Conservation (phyloP, 1,139 yeast genomes). For the Hansenula sp. region DNA sequence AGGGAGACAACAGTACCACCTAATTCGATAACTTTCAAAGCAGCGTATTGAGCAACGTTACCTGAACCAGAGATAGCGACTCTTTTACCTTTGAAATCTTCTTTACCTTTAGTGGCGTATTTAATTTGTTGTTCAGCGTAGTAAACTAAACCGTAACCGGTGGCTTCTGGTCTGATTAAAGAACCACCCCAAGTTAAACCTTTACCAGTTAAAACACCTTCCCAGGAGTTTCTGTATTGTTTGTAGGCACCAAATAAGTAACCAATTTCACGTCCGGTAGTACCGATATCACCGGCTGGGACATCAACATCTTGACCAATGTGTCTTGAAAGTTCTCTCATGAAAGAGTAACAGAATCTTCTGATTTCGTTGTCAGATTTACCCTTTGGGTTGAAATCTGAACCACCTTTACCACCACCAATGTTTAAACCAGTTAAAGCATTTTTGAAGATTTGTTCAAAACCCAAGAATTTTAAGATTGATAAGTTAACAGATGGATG, state of each 20-base stretch:
- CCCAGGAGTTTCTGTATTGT: conserved; percentile 86
- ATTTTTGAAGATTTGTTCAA: conserved; percentile 97
- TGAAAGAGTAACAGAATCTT: conserved; percentile 93
- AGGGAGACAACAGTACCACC: conserved; percentile 94
- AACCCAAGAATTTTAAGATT: conserved; percentile 92
- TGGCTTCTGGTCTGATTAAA: conserved; percentile 97
- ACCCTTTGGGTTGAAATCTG: conserved; percentile 97
- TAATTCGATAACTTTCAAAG: conserved; percentile 92
- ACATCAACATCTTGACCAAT: conserved; percentile 97
- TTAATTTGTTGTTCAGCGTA: conserved; percentile 97
- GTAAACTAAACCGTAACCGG: conserved; percentile 97
- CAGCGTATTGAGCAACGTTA: conserved; percentile 99
- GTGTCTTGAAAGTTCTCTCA: conserved; percentile 93
- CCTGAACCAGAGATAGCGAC: conserved; percentile 98
- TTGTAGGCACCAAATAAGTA: conserved; percentile 97
- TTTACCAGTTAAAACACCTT: conserved; percentile 97
- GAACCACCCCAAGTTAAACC: conserved; percentile 99
- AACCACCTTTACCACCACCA: conserved; percentile 99
- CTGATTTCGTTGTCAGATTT: conserved; percentile 90
- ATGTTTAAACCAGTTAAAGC: conserved; percentile 95
- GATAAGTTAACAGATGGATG: conserved; percentile 96
- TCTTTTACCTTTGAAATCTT: conserved; percentile 84
- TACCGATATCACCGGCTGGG: conserved; percentile 96
- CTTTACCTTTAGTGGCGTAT: conserved; percentile 85
- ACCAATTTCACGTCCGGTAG: conserved; percentile 87